These are phyloP conservation scores for Phylloboletellus chloephorus DNA, from an alignment of 1,284 basidiomycete species.

Conservation along the genomic window DNA sequence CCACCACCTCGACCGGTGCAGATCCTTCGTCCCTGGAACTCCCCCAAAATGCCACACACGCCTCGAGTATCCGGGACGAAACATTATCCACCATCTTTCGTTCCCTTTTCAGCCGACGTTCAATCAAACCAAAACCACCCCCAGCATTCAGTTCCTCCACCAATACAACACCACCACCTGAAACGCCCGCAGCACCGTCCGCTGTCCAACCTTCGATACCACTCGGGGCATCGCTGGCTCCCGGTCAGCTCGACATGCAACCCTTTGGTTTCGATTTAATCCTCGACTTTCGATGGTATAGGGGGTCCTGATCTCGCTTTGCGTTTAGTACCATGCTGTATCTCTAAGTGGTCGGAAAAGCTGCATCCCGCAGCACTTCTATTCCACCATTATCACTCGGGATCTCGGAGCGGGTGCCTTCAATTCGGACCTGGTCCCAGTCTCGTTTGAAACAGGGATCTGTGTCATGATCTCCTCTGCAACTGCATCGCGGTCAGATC, in stretches of 20 bases:
- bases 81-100: slow-evolving; percentile 22
- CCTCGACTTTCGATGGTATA: slow-evolving; percentile 65
- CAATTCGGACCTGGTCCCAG: not conserved
- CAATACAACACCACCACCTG: slow-evolving; percentile 4
- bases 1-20: slow-evolving; percentile 9
- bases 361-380: slow-evolving; percentile 12
- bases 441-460: not conserved
- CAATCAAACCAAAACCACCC: slow-evolving; percentile 3
- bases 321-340: slow-evolving; percentile 23
- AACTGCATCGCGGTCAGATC: not conserved
- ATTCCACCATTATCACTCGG: not conserved
- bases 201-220: slow-evolving; percentile 4
- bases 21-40: slow-evolving; percentile 8
- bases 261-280: slow-evolving; percentile 67
- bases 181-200: slow-evolving; percentile 5
- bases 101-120: slow-evolving; percentile 18
- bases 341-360: slow-evolving; percentile 13
- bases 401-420: not conserved
- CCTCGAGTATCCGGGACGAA: slow-evolving; percentile 13
- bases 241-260: slow-evolving; percentile 61
- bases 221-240: slow-evolving; percentile 28
- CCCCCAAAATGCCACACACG: slow-evolving; percentile 3
- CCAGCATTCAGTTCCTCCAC: not conserved
- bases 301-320: slow-evolving; percentile 21
- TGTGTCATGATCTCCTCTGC: not conserved